Percentiles rank a stretch among this genome's conserved stretches.
These are phyloP conservation scores for Suillus decipiens DNA, from an alignment of 768 basidiomycete species.

Conservation along the genomic window DNA sequence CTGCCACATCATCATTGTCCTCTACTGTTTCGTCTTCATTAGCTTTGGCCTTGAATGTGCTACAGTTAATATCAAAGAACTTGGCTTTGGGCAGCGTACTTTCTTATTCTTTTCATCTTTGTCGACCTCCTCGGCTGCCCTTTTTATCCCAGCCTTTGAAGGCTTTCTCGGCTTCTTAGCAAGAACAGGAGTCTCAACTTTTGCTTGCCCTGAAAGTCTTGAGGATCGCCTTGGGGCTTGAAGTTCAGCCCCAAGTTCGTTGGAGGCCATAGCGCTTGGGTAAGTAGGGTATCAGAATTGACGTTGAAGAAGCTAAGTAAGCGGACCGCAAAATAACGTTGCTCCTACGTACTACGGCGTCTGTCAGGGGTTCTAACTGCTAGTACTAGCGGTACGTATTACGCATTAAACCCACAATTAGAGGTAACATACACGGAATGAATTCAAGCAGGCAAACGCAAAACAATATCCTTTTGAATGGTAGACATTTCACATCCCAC, in stretches of 20 bases:
- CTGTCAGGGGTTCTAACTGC: neutral
- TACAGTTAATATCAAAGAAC: conserved; percentile 11
- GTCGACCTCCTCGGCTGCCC: conserved; percentile 28
- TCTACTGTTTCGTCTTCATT: conserved; percentile 27
- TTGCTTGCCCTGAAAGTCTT: conserved; percentile 49
- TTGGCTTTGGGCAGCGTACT: conserved; percentile 13
- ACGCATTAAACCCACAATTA: neutral
- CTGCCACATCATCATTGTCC: conserved; percentile 16
- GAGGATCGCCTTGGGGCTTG: conserved; percentile 50
- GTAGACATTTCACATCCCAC: conserved; percentile 4
- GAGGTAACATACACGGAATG: neutral
- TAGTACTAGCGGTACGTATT: too few species aligned
- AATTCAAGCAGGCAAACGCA: neutral
- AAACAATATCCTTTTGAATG: neutral
- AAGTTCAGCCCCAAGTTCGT: conserved; percentile 26
- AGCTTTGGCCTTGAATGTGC: conserved; percentile 19
- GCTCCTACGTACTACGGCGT: neutral
- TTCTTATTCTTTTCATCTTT: conserved; percentile 36
- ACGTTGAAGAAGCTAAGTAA: neutral
- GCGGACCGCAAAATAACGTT: neutral
- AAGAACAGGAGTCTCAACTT: conserved; percentile 26
- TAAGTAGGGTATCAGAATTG: neutral
- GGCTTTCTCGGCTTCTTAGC: conserved; percentile 27
- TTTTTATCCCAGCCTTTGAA: conserved; percentile 38
- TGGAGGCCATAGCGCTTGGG: conserved; percentile 18